phyloP scores from a whole-genome alignment of 768 basidiomycete genomes.

The Cystofilobasidium ferigula region DNA sequence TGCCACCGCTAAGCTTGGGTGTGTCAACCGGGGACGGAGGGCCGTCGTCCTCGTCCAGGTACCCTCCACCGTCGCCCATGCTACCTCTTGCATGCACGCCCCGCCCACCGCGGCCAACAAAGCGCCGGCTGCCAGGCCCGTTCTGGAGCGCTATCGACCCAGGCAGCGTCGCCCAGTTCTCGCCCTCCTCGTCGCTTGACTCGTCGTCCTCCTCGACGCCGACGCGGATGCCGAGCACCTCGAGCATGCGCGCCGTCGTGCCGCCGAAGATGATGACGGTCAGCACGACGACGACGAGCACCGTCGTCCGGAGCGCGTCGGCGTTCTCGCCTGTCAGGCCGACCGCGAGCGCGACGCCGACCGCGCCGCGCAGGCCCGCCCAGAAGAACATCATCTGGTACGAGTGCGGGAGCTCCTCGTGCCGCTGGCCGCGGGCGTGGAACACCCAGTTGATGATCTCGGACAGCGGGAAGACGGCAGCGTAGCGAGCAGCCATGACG shows the following conservation, averaged over 20 bases:
- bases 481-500: constrained; percentile 88
- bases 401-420: constrained; percentile 87
- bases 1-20: neutral
- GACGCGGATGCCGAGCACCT: constrained; percentile 87
- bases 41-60: constrained; percentile 15
- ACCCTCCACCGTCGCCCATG: neutral
- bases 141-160: constrained; percentile 15
- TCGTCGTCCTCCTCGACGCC: constrained; percentile 89
- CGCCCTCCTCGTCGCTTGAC: constrained; percentile 41
- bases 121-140: constrained; percentile 14
- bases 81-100: neutral
- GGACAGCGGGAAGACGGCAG: constrained; percentile 88
- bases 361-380: constrained; percentile 92
- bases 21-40: neutral
- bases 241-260: constrained; percentile 93
- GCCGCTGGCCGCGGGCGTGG: constrained; percentile 60
- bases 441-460: constrained; percentile 91
- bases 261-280: constrained; percentile 93
- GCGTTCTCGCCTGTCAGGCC: constrained; percentile 92
- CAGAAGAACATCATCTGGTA: constrained; percentile 99
- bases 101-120: constrained; percentile 11
- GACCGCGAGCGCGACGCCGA: constrained; percentile 92
- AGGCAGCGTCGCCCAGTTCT: constrained; percentile 1
- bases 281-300: constrained; percentile 87
- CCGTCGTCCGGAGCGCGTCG: constrained; percentile 79